Evolutionary conservation across 2,329 filamentous ascomycete species (phyloP), one percentile per base, ranked within the genome.

Genomic region (Fusarium poae): DNA sequence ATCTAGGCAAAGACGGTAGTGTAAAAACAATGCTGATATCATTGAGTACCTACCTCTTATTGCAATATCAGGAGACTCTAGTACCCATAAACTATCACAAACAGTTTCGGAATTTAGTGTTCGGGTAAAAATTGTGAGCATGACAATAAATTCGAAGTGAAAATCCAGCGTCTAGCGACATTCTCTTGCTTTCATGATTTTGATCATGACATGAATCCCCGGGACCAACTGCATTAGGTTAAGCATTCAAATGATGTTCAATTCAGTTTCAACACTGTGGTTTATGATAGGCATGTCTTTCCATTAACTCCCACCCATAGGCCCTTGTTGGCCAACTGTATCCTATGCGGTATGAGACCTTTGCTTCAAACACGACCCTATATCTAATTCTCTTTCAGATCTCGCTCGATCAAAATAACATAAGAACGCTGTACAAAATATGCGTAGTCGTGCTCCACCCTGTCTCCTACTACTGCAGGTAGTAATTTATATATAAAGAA

Each of bases 321-420:
- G 29, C 27, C 45, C 40, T 51, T 39, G 49, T 52, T 42, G 48
- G 49, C 61, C 48, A 37, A 37, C 52, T 53, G 23, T 37, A 70
- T 63, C 52, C 49, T 52, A 35, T 37, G n/a, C 20, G 20, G 46
- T 44, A 43, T 58, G 25, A 43, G 55, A 67, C 25, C 40, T 44
- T 21, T 23, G 30, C 29, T 45, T 40, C 48, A 51, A 52, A 39
- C 23, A 37, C 40, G 45, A 32, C 54, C 45, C 42, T 46, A 30
- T 67, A 37, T 67, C 67, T 67, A 70, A 49, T 44, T 56, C 23
- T 42, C n/a, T 18, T 34, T 51, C 51, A 58, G 32, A 54, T 55
- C n/a, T 59, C 42, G 32, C 37, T 54, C 34, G 32, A 58, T 29
- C 18, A 35, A 67, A 50, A 43, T 30, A 46, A 25, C 37, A 50